These are phyloP conservation scores for Talaromyces adpressus DNA, from an alignment of 495 filamentous ascomycete species.

Conservation along the genomic window DNA sequence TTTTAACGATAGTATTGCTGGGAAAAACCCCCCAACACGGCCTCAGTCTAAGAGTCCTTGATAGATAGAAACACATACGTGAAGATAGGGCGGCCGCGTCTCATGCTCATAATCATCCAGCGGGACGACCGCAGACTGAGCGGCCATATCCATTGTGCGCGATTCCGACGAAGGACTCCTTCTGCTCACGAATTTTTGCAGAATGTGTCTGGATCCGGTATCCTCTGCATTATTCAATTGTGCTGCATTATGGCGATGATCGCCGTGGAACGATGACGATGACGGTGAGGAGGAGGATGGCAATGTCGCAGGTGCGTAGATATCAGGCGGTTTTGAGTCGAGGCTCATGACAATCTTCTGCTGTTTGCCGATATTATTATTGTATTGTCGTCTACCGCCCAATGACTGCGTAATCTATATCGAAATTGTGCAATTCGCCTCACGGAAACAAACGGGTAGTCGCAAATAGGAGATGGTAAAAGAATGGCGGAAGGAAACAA, in stretches of 20 bases:
- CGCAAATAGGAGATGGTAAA: not conserved
- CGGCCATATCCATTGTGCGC: constrained; percentile 2
- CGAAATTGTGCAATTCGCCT: not conserved
- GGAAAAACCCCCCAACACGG: too few relatives aligned
- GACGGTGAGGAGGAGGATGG: not conserved
- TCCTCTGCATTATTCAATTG: constrained; percentile 1
- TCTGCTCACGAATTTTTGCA: not conserved
- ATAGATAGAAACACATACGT: constrained; percentile 46
- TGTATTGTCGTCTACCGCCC: not conserved
- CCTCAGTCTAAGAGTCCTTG: too few relatives aligned
- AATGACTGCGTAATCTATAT: not conserved
- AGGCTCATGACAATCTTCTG: constrained; percentile 3
- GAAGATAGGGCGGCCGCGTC: constrained; percentile 54
- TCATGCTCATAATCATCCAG: constrained; percentile 34
- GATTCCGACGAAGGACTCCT: not conserved
- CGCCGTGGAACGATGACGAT: not conserved
- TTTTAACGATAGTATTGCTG: not conserved
- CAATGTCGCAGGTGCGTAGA: not conserved
- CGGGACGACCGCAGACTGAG: constrained; percentile 2
- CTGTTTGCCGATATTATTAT: not conserved
- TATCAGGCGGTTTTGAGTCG: not conserved
- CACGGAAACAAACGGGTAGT: not conserved
- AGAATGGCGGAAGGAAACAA: not conserved
- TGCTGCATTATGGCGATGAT: not conserved
- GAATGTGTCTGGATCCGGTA: not conserved